A percentile compares a stretch with the other conserved stretches of the same genome.
Conservation (phyloP, 2,329 filamentous ascomycete species). For the Sarocladium strictum region DNA sequence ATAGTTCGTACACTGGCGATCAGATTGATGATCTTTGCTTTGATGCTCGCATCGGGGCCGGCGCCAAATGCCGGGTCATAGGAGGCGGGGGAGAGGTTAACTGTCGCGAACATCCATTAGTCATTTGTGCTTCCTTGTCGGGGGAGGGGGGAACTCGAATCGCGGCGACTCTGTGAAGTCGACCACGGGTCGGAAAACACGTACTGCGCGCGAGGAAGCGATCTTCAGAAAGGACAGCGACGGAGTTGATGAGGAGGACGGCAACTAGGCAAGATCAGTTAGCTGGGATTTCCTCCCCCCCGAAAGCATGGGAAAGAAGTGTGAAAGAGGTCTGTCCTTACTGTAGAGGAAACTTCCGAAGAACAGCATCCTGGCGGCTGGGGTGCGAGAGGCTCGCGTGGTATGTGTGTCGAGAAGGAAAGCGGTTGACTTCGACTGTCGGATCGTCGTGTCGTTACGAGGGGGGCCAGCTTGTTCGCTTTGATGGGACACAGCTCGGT, state of each 20-base stretch:
- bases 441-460: not conserved
- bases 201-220: constrained; percentile 72
- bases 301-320: no score
- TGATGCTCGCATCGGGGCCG: constrained; percentile 67
- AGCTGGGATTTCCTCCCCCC: constrained; percentile 49
- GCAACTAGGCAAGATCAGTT: constrained; percentile 65
- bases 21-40: constrained; percentile 81
- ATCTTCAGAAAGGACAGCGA: constrained; percentile 91
- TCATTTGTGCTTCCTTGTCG: no score
- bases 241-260: constrained; percentile 86
- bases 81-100: constrained; percentile 70
- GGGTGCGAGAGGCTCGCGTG: not conserved
- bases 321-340: constrained; percentile 14
- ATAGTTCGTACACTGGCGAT: constrained; percentile 86
- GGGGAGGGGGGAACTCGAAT: not conserved
- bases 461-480: not conserved
- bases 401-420: not conserved
- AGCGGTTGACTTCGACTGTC: not conserved
- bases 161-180: not conserved
- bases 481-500: not conserved
- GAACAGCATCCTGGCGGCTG: constrained; percentile 54
- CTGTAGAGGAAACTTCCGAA: constrained; percentile 65
- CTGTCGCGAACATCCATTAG: constrained; percentile 16
- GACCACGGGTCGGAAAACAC: constrained; percentile 11
- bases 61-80: constrained; percentile 75